Evolutionary conservation across 2,329 filamentous ascomycete species (phyloP), one percentile per base, ranked within the genome.

Genomic region (Penicillium sp.): DNA sequence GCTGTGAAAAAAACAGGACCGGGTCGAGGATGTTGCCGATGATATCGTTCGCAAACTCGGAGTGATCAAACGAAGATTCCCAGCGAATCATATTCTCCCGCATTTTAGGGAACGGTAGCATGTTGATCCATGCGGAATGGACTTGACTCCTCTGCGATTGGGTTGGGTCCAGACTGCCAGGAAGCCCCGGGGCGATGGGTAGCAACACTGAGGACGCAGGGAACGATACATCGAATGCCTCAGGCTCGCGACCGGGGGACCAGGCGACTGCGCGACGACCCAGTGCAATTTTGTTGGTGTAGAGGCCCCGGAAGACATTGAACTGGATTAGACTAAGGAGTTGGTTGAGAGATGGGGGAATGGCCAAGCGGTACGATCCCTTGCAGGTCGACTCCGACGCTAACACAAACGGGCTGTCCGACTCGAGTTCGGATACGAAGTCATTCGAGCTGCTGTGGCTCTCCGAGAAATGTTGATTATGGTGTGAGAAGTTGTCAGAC

Each of bases 281-380:
- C 10, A 61, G 49, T 7, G 54, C 28, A 5, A 38, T 18, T 14
- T 53, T 50, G 33, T 58, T 58, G 11, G 29, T 29, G 28, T 48
- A 40, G 2, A 59, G 26, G 3, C 42, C 57, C 4, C 58, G 53
- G 30, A 51, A 58, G 5, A 54, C 50, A 18, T 61, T 61, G 33
- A 49, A 56, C 8, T 58, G 54, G 18, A 59, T 50, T 7, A 59
- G 44, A 16, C 48, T 44, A 23, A 60, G 44, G 15, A 61, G 37
- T 33, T 56, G 51, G 33, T 57, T 54, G 16, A 46, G 39, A 5
- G 48, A 40, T 13, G 49, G 39, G 9, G 41, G 13, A 7, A 19
- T 7, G n/a, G n/a, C n/a, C n/a, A n/a, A n/a, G n/a, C n/a, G n/a
- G 6, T 36, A 15, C 13, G 10, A 21, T 18, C 15, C 11, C 33